Conservation (phyloP, 2,329 filamentous ascomycete species). For the Thermoascus crustaceus region DNA sequence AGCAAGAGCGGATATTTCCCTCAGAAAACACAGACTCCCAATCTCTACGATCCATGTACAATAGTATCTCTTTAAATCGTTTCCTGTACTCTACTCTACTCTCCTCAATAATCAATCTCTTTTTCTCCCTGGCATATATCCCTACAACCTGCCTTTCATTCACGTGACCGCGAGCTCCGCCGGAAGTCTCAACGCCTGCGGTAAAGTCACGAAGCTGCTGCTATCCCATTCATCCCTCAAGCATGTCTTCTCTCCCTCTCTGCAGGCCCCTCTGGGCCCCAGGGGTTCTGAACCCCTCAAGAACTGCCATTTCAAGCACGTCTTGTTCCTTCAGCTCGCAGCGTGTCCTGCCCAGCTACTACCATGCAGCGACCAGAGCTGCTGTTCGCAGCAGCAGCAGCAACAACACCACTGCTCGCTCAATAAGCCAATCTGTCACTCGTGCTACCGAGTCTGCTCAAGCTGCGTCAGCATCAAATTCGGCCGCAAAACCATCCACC, state of each 20-base stretch:
- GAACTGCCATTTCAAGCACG: neutral
- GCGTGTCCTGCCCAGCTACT: neutral
- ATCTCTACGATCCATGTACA: neutral
- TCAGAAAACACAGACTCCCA: neutral
- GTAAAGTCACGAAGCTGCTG: no score
- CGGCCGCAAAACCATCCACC: constrained; percentile 9
- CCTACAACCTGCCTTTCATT: no score
- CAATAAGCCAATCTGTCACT: constrained; percentile 13
- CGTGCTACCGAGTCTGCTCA: no score
- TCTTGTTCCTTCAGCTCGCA: constrained; percentile 2
- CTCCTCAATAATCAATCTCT: neutral
- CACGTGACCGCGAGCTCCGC: neutral
- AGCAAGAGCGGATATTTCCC: no score
- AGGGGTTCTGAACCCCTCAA: constrained; percentile 5
- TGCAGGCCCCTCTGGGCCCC: constrained; percentile 9
- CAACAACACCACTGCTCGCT: constrained; percentile 11
- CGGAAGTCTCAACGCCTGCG: no score
- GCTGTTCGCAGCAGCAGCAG: neutral
- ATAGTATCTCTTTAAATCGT: constrained; percentile 5
- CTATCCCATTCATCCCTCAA: no score
- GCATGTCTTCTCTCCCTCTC: constrained; percentile 9
- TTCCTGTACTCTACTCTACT: neutral
- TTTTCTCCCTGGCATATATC: no score
- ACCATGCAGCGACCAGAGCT: neutral
- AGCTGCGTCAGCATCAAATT: constrained; percentile 8